Evolutionary conservation across 257 asterid genomes (phyloP), one percentile per base, ranked within the genome.

Genomic region (Penstemon barbatus): DNA sequence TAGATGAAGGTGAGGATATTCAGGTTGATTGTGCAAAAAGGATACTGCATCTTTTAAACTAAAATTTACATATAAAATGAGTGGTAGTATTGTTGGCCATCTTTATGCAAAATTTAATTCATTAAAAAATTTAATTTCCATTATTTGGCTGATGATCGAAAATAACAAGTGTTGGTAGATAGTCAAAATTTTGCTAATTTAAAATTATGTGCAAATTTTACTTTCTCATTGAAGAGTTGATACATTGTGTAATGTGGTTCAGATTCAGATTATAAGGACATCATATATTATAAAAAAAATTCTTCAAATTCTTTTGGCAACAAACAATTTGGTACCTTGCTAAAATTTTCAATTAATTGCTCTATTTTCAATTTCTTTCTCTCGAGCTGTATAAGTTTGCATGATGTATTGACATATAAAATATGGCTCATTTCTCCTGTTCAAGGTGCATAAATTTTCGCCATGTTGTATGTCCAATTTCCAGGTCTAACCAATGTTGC

Each of bases 401-500:
- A 1, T 25, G 33, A 25, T 25, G 33, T 25, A 25, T 25, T 25
- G 33, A 25, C 33, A 25, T 2, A 25, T 25, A 1, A 25, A 25
- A 25, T 25, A 25, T 25, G 33, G 1, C 33, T 25, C 33, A 25
- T 25, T 25, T 1, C 33, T 25, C 33, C 33, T 25, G 33, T 25
- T 25, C 33, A 25, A 25, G 33, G 33, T 25, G 33, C 33, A 25
- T 63, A 68, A 33, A 65, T 61, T 46, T 65, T 41, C 37, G 58
- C 15, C 25, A 55, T 66, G 42, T 57, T 61, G 58, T 52, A 39
- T 71, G 68, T 44, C 66, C 75, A 57, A 70, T 74, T 77, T 76
- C 77, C 88, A 94, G 99, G 85, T 75, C 82, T 94, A 75, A 68
- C 67, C 19, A 91, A 79, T 70, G 98, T 84, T 74, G 87, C 99